Base-by-base conservation (phyloP, 805 yeast species). In the Nakazawaea pomicola region DNA sequence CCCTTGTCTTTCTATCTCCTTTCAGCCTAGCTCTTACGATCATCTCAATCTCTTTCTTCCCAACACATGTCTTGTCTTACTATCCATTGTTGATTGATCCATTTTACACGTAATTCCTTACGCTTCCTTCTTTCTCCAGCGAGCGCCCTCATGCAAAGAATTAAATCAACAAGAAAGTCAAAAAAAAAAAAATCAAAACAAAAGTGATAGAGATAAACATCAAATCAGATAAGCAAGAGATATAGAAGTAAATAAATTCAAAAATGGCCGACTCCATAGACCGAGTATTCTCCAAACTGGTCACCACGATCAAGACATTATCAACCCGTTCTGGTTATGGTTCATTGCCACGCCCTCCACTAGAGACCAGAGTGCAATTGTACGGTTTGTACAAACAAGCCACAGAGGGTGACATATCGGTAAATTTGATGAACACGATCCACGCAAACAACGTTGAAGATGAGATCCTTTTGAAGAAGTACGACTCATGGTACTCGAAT, bases 331-430 rank as follows among this genome's bases (percentile, higher is more conserved):
- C 82, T 16, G 76, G 78, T 33, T 68, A 75, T 46, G 80, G 80
- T 12, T 65, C 81, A 8, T 62, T 84, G 21, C 88, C 90, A 0
- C 69, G 90, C 20, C 95, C 95, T 0, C 89, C 93, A 0, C 72
- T 84, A 2, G 82, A 79, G 40, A 74, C 68, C 45, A 60, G 95
- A 25, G 77, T 82, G 44, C 70, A 70, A 48, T 67, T 87, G 4
- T 87, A 87, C 57, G 95, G 95, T 0, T 68, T 87, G 38, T 87
- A 86, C 62, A 88, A 87, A 53, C 96, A 87, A 56, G 90, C 95
- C 2, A 87, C 95, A 4, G 91, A 85, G 59, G 96, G 96, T 6
- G 78, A 87, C 56, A 88, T 84, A 7, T 23, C 38, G 4, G 24
- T n/a, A n/a, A 88, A 35, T 91, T 91, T 0, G 58, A 60, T 1